Evolutionary conservation across 176 grass and related monocot genomes (phyloP), one percentile per base, ranked within the genome.

Genomic region (Musa itinerans): DNA sequence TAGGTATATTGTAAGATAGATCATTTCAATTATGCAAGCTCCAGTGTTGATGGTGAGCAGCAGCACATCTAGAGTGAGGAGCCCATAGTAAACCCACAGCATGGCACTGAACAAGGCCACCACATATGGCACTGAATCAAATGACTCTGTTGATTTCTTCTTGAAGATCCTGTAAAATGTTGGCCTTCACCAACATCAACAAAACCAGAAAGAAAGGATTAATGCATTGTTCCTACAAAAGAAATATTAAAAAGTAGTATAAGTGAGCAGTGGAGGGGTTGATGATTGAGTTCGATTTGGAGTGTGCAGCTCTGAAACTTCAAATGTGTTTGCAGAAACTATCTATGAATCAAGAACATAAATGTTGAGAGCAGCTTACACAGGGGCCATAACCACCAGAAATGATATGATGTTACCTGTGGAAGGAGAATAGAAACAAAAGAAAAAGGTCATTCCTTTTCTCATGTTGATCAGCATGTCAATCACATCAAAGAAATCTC

Each of bases 101-200:
- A 85, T 86, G 59, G 93, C 93, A 81, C 93, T 96, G 65, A 96
- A 79, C 70, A 96, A 76, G 48, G 87, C 83, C 72, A 86, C 78
- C 24, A 86, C 90, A 69, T 96, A 96, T 34, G 93, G 93, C 21
- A 88, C 52, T 20, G 92, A 92, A 68, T 92, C 85, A 72, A 92
- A 96, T 53, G 89, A 92, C 78, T 96, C 93, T 0, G 89, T 92
- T 14, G 93, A 92, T 79, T 92, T 96, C 79, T 86, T 92, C 89
- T 83, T 90, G 81, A 77, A 90, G 20, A 96, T 87, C 52, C 85
- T 84, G 52, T 88, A 88, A 72, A 96, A 96, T 73, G 89, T 96
- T 67, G 92, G 85, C 84, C 34, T 43, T 43, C 34, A 43, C 34
- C 34, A 43, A 43, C 29, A 34, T 34, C 29, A 34, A 34, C 29